Evolutionary conservation across 2,329 filamentous ascomycete species (phyloP).

Genomic region (Calycina herbarum): DNA sequence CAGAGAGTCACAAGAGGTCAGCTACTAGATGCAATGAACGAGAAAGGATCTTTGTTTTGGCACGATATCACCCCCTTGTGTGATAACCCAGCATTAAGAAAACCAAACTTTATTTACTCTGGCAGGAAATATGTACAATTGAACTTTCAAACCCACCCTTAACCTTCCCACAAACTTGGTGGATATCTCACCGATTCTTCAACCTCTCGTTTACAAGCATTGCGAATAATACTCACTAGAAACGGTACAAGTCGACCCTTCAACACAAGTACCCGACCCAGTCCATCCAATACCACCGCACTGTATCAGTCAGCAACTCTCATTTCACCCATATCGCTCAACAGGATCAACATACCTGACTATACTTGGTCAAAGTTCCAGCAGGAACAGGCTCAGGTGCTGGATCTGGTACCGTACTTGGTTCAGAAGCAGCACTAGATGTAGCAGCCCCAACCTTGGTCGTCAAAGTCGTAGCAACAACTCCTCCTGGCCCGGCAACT

Average conservation of each 20-base stretch:
- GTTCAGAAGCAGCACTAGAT: neutral
- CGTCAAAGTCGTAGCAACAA: conserved; percentile 11
- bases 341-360: neutral
- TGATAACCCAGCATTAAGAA: too few species aligned
- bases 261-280: conserved; percentile 29
- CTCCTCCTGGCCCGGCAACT: conserved; percentile 40
- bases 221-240: conserved; percentile 32
- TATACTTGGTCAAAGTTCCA: conserved; percentile 24
- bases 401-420: conserved; percentile 3
- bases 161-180: too few species aligned
- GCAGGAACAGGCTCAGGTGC: conserved; percentile 6
- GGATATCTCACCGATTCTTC: neutral
- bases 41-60: too few species aligned
- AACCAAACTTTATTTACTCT: too few species aligned
- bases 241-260: conserved; percentile 28
- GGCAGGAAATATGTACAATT: too few species aligned
- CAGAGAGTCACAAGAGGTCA: too few species aligned
- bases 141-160: too few species aligned
- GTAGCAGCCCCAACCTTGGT: conserved; percentile 8
- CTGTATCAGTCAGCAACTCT: conserved; percentile 11
- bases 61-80: too few species aligned
- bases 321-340: neutral
- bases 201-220: conserved; percentile 23
- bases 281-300: conserved; percentile 33
- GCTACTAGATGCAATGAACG: too few species aligned